Base-by-base conservation (phyloP, 352 stramenopile genomes). In the Phytophthora brassicae region DNA sequence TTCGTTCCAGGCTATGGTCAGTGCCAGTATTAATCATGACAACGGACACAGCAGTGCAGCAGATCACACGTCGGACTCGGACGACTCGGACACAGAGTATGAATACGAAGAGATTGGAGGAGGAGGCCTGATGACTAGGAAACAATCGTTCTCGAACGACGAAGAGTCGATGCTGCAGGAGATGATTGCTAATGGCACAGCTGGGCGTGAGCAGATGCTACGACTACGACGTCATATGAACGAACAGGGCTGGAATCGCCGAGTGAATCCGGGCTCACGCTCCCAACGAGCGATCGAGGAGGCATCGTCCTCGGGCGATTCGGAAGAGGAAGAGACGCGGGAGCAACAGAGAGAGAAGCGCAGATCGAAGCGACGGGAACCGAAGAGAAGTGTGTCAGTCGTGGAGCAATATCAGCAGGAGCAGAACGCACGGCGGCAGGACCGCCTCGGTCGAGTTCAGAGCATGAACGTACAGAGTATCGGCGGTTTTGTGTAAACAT, bases 161-260 rank as follows among this genome's bases (percentile, higher is more conserved):
- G 81, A 88, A 58, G 84, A 77, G 42, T 86, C 85, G 45, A 86
- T 85, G 64, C 60, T 92, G 39, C 77, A 89, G 48, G 74, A 89
- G 65, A 92, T 92, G 83, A 90, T 92, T 52, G 81, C 81, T 24
- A 79, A 90, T 22, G 83, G 83, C 54, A 92, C 83, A 2, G 83
- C 83, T 0, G 77, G 77, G 9, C 66, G 68, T 2, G 83, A 92
- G 39, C 83, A 92, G 59, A 83, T 88, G 76, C 64, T 89, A 42
- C 77, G 79, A 0, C 58, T 92, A 17, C 73, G 78, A 22, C 78
- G 81, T 9, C 83, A 92, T 55, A 70, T 75, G 14, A 84, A 88
- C 31, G 83, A 90, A 42, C 56, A 68, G 13, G 72, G 75, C 17
- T 92, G 81, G 80, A 77, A 90, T 35, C 75, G 81, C 22, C 68